A percentile compares a stretch with the other conserved stretches of the same genome.
These are phyloP conservation scores for Onygenales sp. DNA, from an alignment of 2,329 filamentous ascomycete species.

Conservation along the genomic window DNA sequence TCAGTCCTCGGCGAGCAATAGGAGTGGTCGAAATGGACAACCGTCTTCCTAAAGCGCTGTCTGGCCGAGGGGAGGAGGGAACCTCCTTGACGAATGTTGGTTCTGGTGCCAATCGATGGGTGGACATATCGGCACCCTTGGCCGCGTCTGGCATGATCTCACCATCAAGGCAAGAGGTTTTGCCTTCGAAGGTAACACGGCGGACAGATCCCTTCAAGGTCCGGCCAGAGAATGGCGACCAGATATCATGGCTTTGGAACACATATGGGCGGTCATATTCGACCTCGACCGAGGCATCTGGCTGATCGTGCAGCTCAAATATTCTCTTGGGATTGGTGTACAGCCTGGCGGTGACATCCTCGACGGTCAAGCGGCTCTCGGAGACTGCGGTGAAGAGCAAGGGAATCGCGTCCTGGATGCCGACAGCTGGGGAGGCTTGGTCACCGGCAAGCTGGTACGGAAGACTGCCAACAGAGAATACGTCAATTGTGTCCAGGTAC, in stretches of 20 bases:
- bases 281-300: conserved; percentile 62
- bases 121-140: conserved; percentile 67
- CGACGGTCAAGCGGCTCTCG: conserved; percentile 62
- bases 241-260: conserved; percentile 41
- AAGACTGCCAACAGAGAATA: conserved; percentile 69
- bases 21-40: conserved; percentile 29
- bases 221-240: conserved; percentile 66
- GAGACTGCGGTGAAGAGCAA: conserved; percentile 66
- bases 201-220: conserved; percentile 61
- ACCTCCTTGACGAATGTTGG: conserved; percentile 36
- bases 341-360: conserved; percentile 61
- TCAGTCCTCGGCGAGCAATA: conserved; percentile 22
- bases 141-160: conserved; percentile 47
- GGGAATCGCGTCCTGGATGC: conserved; percentile 64
- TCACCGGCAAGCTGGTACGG: conserved; percentile 64
- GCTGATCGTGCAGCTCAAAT: conserved; percentile 72
- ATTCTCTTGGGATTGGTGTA: conserved; percentile 73
- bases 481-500: conserved; percentile 61
- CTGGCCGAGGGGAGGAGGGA: conserved; percentile 30
- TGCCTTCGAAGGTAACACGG: conserved; percentile 65
- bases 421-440: conserved; percentile 50
- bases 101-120: conserved; percentile 41
- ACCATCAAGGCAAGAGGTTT: conserved; percentile 66
- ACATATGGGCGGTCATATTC: conserved; percentile 65
- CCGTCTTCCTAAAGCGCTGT: conserved; percentile 28